phyloP scores from a whole-genome alignment of 768 basidiomycete species.

The Russula sp. region DNA sequence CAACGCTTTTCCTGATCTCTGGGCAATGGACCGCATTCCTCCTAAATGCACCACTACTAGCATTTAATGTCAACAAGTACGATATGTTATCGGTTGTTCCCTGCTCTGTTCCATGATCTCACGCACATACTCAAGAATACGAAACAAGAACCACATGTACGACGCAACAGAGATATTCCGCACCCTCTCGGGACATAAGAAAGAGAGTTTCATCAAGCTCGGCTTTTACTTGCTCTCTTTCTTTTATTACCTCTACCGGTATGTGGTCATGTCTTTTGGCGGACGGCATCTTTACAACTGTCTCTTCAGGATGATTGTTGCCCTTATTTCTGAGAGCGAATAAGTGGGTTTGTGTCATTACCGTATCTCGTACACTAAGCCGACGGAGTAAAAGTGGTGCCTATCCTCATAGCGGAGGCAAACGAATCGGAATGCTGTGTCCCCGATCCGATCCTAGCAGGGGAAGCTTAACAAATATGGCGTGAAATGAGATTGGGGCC shows the following conservation, averaged over 20 bases:
- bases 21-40: constrained; percentile 95
- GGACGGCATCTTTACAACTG: not conserved
- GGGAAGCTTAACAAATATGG: constrained; percentile 14
- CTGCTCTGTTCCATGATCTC: constrained; percentile 1
- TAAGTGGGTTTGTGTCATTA: constrained; percentile 28
- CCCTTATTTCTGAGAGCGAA: constrained; percentile 48
- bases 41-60: constrained; percentile 83
- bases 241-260: constrained; percentile 92
- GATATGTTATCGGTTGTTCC: constrained; percentile 34
- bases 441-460: constrained; percentile 11
- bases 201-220: constrained; percentile 92
- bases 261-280: constrained; percentile 34
- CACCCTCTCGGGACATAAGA: constrained; percentile 90
- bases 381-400: not conserved
- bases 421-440: constrained; percentile 13
- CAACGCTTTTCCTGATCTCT: constrained; percentile 84
- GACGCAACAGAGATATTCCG: constrained; percentile 99
- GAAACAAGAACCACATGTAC: constrained; percentile 94
- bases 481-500: constrained; percentile 10
- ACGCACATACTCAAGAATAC: constrained; percentile 55
- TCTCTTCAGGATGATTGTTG: constrained; percentile 48
- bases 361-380: constrained; percentile 4
- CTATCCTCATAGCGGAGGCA: constrained; percentile 4
- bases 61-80: constrained; percentile 93
- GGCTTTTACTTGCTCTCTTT: constrained; percentile 90